Percentiles rank a stretch among this genome's conserved stretches.
Evolutionary conservation across 1,284 basidiomycete genomes (phyloP).

Genomic region (Chondrostereum purpureum): DNA sequence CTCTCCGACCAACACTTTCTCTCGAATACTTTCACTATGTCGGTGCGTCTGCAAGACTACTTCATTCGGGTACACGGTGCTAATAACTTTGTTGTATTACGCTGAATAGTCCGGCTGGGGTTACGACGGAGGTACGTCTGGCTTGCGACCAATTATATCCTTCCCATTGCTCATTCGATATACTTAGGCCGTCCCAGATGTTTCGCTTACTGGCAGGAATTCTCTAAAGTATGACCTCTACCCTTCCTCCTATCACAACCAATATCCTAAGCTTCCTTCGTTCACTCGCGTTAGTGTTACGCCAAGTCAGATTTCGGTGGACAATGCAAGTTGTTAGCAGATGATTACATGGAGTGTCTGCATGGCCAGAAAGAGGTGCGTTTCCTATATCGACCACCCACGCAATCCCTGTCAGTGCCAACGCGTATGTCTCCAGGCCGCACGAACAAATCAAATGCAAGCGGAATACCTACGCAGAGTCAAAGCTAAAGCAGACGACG

Average conservation of each 20-base stretch:
- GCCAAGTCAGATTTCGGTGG: slow-evolving; percentile 72
- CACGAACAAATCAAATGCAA: slow-evolving; percentile 68
- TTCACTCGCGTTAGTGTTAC: slow-evolving; percentile 89
- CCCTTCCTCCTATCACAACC: neutral
- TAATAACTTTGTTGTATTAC: neutral
- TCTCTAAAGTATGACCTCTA: slow-evolving; percentile 78
- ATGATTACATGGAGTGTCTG: slow-evolving; percentile 92
- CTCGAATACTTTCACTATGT: neutral
- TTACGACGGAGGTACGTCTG: slow-evolving; percentile 52
- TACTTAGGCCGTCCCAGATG: slow-evolving; percentile 77
- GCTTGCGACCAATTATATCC: neutral
- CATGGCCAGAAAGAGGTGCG: slow-evolving; percentile 87
- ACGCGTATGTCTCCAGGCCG: slow-evolving; percentile 46
- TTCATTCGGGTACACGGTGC: no score
- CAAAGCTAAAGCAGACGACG: slow-evolving; percentile 59
- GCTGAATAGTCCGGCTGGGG: slow-evolving; percentile 55
- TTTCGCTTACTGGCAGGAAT: slow-evolving; percentile 91
- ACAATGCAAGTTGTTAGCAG: slow-evolving; percentile 69
- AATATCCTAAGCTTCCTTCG: slow-evolving; percentile 4
- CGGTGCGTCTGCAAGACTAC: neutral
- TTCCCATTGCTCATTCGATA: neutral
- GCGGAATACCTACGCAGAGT: slow-evolving; percentile 68
- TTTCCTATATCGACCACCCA: slow-evolving; percentile 9
- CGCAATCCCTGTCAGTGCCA: slow-evolving; percentile 3
- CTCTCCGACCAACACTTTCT: no score